Conservation (phyloP, 352 stramenopile species). For the Phytophthora sp. region DNA sequence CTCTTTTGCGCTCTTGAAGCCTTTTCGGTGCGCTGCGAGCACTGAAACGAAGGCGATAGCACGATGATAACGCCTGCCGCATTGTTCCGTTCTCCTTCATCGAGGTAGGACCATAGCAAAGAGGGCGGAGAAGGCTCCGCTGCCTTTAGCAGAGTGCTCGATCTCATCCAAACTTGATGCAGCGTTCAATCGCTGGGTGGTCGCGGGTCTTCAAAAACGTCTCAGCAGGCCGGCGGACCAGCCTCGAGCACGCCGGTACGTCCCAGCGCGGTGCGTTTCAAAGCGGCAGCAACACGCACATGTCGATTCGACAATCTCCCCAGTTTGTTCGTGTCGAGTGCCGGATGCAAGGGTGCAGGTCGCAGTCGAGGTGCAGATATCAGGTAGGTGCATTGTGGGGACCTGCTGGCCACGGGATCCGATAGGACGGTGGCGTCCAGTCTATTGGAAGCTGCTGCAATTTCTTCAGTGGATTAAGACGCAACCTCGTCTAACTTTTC, state of each 20-base stretch:
- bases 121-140: background rate
- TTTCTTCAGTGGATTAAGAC: no score
- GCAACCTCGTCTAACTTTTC: no score
- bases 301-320: conserved; percentile 17
- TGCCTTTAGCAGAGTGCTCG: no score
- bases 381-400: no score
- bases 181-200: conserved; percentile 19
- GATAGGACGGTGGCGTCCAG: no score
- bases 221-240: background rate
- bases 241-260: background rate
- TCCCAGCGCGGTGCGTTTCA: background rate
- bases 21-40: conserved; percentile 26
- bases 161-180: conserved; percentile 7
- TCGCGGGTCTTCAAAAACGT: no score
- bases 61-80: conserved; percentile 1
- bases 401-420: no score
- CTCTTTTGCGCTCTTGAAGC: background rate
- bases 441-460: no score
- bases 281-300: conserved; percentile 10
- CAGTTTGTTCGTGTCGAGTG: conserved; percentile 1
- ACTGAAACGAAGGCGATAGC: conserved; percentile 21
- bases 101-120: conserved; percentile 7
- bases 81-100: conserved; percentile 20
- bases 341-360: background rate
- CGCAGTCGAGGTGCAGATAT: conserved; percentile 3